Base-by-base conservation (phyloP, 495 filamentous ascomycete genomes). In the Penicillium coffeae region DNA sequence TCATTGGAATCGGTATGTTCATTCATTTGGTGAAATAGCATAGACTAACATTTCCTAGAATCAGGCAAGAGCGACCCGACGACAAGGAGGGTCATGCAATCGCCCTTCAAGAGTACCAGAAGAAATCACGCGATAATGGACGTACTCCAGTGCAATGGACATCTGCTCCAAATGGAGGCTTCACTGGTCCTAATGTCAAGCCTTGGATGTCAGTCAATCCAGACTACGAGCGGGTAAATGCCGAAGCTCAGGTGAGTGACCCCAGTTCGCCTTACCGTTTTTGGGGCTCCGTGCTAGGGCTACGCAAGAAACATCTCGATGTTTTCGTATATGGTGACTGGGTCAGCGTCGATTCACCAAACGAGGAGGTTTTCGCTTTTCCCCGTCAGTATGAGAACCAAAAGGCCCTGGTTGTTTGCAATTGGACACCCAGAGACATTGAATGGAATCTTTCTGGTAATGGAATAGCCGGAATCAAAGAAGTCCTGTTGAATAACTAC, bases 131-230 rank as follows among this genome's bases (percentile, higher is more conserved):
- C 21, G 80, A 83, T 52, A 77, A 82, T 47, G 76, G 62, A n/a
- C 73, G 80, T 43, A 80, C 72, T 3, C 80, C 80, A 0, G 66
- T 80, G 13, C 69, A 80, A 51, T 83, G 79, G 80, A 62, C 70
- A 36, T 45, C 62, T 20, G 65, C 59, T 1, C 59, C 68, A 0
- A 75, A 82, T 48, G 78, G 61, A 2, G 80, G 80, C 2, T 83
- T 80, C 55, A 77, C 73, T 1, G 59, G 62, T 42, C 65, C 72
- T 1, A 68, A 63, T 12, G 75, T 70, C 15, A 76, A 73, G 47
- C 79, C 82, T 2, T 85, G 82, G 82, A 84, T 84, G 80, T 73
- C 78, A 2, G 72, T 79, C 21, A 77, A 83, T 62, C 73, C 79
- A 13, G 61, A 79, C 48, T 79, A 77, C 46, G 43, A 27, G 2